These are phyloP conservation scores for Lipomyces yarrowii DNA, from an alignment of 1,139 yeast species.

Conservation along the genomic window DNA sequence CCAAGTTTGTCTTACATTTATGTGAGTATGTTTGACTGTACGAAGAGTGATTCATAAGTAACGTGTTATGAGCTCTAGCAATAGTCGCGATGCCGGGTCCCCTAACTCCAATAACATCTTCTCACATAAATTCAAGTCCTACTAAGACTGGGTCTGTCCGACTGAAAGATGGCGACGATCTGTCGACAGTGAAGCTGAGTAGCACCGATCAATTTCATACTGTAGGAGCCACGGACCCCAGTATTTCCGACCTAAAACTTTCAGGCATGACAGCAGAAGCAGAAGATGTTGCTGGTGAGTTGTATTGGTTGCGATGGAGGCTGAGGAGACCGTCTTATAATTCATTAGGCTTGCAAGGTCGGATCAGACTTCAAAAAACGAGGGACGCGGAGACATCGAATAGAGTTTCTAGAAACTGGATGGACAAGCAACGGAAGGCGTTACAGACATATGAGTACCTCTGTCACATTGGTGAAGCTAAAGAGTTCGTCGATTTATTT, in stretches of 20 bases:
- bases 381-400: conserved; percentile 32
- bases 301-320: background rate
- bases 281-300: conserved; percentile 43
- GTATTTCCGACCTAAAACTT: conserved; percentile 35
- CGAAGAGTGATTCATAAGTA: background rate
- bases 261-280: conserved; percentile 42
- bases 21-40: background rate
- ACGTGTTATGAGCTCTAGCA: background rate
- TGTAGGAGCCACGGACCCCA: conserved; percentile 15
- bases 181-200: conserved; percentile 24
- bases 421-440: conserved; percentile 50
- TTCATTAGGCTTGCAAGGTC: conserved; percentile 39
- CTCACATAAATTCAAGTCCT: conserved; percentile 23
- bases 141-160: conserved; percentile 10
- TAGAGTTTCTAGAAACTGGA: conserved; percentile 42
- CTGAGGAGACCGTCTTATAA: background rate
- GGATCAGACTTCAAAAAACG: conserved; percentile 42
- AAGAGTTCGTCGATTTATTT: conserved; percentile 47
- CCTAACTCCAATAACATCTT: conserved; percentile 22
- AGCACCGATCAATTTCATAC: conserved; percentile 30
- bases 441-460: conserved; percentile 74
- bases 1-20: background rate
- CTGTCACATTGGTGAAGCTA: conserved; percentile 86
- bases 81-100: conserved; percentile 23
- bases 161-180: conserved; percentile 17